Conservation (phyloP, 139 green algal genomes). For the Axilococcus clingmanii region DNA sequence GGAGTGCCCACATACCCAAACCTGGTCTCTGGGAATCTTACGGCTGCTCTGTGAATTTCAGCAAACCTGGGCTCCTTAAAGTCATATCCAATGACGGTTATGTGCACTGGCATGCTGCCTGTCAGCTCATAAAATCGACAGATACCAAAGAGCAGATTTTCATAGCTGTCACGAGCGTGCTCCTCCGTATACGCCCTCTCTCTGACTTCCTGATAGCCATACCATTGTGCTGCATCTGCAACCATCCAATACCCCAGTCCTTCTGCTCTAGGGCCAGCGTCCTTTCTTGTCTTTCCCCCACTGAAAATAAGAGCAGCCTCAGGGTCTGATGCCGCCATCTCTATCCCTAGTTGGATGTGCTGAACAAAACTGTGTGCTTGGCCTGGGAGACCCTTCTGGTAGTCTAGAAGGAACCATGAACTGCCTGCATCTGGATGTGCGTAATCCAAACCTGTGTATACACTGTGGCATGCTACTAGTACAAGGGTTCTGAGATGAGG, state of each 20-base stretch:
- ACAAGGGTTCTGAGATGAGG: constrained; percentile 38
- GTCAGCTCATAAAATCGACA: constrained; percentile 72
- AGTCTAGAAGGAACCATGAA: constrained; percentile 66
- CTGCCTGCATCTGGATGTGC: constrained; percentile 23
- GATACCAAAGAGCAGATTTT: constrained; percentile 89
- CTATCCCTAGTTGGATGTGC: constrained; percentile 72
- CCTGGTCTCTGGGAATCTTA: constrained; percentile 45
- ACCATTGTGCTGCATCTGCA: constrained; percentile 60
- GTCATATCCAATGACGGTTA: constrained; percentile 82
- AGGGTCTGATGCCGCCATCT: constrained; percentile 51
- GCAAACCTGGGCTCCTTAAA: constrained; percentile 75
- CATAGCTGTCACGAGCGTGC: constrained; percentile 78
- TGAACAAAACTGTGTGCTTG: constrained; percentile 71
- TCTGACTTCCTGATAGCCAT: constrained; percentile 29
- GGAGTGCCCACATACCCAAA: constrained; percentile 76
- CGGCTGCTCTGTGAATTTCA: constrained; percentile 58
- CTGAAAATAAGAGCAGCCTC: constrained; percentile 65
- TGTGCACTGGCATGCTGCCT: constrained; percentile 59
- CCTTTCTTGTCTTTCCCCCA: constrained; percentile 37
- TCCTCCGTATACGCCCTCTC: constrained; percentile 41
- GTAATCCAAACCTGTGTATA: constrained; percentile 65
- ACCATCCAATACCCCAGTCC: constrained; percentile 70
- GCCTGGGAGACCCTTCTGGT: constrained; percentile 56
- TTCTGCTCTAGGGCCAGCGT: constrained; percentile 64
- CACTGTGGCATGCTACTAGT: constrained; percentile 67